A percentile compares a stretch with the other conserved stretches of the same genome.
Evolutionary conservation across 2,329 filamentous ascomycete species (phyloP).

Genomic region (Pseudonectria buxi): DNA sequence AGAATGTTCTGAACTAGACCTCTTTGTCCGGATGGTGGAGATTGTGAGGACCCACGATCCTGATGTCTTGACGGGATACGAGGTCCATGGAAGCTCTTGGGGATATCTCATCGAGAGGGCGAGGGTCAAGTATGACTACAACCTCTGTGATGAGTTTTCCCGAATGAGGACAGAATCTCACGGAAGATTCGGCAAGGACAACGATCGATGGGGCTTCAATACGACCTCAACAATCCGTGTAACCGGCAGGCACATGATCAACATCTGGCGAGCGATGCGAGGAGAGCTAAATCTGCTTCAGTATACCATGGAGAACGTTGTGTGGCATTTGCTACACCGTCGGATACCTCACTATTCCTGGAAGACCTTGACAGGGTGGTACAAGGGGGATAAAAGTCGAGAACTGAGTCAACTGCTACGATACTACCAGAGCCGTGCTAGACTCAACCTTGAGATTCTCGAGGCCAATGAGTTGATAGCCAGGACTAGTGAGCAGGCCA

Average conservation of each 20-base stretch:
- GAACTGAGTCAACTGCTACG: conserved; percentile 69
- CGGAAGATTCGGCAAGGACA: conserved; percentile 77
- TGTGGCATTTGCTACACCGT: conserved; percentile 80
- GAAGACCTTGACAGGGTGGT: conserved; percentile 76
- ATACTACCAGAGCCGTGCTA: conserved; percentile 69
- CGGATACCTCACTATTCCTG: conserved; percentile 84
- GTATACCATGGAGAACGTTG: conserved; percentile 95
- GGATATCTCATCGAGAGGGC: conserved; percentile 92
- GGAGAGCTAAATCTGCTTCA: conserved; percentile 86
- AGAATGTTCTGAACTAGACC: conserved; percentile 73
- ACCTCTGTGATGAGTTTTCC: conserved; percentile 86
- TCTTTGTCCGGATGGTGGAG: conserved; percentile 79
- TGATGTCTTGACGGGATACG: conserved; percentile 89
- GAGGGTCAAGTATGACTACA: conserved; percentile 76
- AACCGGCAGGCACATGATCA: conserved; percentile 94
- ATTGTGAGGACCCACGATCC: conserved; percentile 81
- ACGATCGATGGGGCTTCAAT: conserved; percentile 88
- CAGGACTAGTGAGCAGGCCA: conserved; percentile 88
- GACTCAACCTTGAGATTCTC: conserved; percentile 82
- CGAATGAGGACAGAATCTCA: conserved; percentile 79
- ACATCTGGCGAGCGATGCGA: conserved; percentile 94
- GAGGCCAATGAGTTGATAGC: conserved; percentile 84
- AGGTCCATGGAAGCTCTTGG: conserved; percentile 91
- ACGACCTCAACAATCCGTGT: conserved; percentile 86
- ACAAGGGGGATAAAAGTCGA: conserved; percentile 57